Evolutionary conservation across 164 flowering plant species (phyloP).

Genomic region (Piper betle): DNA sequence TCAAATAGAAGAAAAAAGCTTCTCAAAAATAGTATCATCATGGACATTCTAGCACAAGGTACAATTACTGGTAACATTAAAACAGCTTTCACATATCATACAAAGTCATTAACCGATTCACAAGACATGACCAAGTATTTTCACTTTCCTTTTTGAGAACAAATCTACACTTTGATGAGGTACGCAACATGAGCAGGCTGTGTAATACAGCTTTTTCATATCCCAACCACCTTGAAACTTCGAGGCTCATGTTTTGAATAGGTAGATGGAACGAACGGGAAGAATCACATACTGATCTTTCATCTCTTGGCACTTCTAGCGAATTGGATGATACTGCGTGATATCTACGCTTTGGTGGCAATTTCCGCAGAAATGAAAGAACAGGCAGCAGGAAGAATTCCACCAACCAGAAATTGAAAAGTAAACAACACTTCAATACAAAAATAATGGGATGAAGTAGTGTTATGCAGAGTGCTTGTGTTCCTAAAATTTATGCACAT

Average conservation of each 20-base stretch:
- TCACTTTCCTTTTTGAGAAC: neutral
- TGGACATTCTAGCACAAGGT: neutral
- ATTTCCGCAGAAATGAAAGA: conserved; percentile 77
- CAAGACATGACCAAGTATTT: neutral
- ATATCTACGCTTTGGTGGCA: conserved; percentile 89
- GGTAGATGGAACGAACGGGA: neutral
- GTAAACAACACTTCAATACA: neutral
- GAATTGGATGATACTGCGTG: conserved; percentile 81
- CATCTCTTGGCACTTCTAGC: conserved; percentile 21
- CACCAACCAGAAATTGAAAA: conserved; percentile 42
- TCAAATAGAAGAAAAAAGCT: too few species aligned
- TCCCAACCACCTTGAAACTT: neutral
- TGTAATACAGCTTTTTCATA: neutral
- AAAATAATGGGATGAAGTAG: too few species aligned
- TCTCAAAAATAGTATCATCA: neutral
- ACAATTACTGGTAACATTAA: neutral
- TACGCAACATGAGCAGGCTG: neutral
- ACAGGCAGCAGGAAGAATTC: conserved; percentile 88
- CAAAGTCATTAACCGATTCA: neutral
- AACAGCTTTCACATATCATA: too few species aligned
- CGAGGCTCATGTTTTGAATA: neutral
- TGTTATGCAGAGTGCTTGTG: too few species aligned
- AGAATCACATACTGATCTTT: neutral
- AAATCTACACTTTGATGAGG: neutral
- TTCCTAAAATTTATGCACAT: too few species aligned